A percentile compares a stretch with the other conserved stretches of the same genome.
phyloP scores from a whole-genome alignment of 2,329 filamentous ascomycete genomes.

The Byssoonygena ceratinophila region DNA sequence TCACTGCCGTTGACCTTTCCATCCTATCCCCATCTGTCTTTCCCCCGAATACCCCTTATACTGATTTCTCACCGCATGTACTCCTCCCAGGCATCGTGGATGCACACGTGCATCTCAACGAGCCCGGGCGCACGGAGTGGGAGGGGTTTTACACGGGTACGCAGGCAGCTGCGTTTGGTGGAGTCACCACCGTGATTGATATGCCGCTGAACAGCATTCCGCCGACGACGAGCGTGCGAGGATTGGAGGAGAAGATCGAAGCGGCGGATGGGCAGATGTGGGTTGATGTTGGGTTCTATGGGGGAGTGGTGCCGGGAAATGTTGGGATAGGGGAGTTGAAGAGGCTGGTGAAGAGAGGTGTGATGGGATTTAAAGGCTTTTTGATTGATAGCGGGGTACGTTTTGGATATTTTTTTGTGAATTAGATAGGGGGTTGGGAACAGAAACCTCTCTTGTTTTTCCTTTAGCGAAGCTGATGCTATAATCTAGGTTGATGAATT shows the following conservation, averaged over 20 bases:
- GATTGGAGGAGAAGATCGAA: conserved; percentile 71
- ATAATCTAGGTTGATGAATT: conserved; percentile 73
- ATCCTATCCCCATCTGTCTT: conserved; percentile 69
- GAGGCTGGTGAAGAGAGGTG: conserved; percentile 70
- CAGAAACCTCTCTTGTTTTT: no score
- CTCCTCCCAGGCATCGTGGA: conserved; percentile 87
- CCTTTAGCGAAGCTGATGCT: background rate
- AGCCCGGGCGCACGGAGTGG: conserved; percentile 95
- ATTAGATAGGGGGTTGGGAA: no score
- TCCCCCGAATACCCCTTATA: conserved; percentile 60
- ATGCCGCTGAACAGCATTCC: conserved; percentile 98
- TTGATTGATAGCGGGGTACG: conserved; percentile 89
- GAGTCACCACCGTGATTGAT: conserved; percentile 91
- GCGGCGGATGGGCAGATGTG: conserved; percentile 83
- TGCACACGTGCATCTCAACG: conserved; percentile 94
- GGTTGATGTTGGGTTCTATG: conserved; percentile 98
- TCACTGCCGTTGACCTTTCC: conserved; percentile 61
- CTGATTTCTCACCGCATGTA: conserved; percentile 73
- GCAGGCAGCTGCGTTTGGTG: conserved; percentile 82
- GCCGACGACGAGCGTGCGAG: conserved; percentile 78
- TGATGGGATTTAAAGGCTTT: conserved; percentile 95
- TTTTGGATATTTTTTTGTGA: conserved; percentile 18
- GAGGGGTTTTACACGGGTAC: conserved; percentile 96
- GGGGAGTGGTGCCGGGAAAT: conserved; percentile 87
- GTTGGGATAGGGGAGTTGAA: conserved; percentile 56